A percentile compares a stretch with the other conserved stretches of the same genome.
Evolutionary conservation across 306 rosid species (phyloP).

Genomic region (Oxytropis ochrocephala): DNA sequence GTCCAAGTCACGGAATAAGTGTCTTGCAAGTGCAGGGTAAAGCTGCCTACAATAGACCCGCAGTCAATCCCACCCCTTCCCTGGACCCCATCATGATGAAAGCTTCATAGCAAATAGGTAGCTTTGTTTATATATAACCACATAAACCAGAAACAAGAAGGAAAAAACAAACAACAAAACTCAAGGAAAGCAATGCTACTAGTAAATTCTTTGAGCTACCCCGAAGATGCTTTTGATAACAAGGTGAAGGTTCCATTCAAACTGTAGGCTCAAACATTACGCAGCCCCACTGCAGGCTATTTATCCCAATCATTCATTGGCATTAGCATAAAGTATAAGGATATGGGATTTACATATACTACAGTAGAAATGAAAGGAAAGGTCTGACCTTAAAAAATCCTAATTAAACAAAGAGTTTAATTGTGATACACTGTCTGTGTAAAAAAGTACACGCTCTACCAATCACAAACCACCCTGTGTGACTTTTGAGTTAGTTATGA

Average conservation of each 20-base stretch:
- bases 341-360: background rate
- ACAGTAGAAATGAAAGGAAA: slow-evolving; percentile 14
- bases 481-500: too few relatives aligned
- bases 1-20: background rate
- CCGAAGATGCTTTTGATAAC: background rate
- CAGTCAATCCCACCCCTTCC: background rate
- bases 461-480: too few relatives aligned
- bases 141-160: background rate
- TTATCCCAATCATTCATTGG: background rate
- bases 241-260: background rate
- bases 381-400: background rate
- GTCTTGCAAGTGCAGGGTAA: background rate
- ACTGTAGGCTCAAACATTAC: background rate
- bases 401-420: too few relatives aligned
- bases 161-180: background rate
- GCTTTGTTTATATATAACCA: background rate
- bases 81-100: background rate
- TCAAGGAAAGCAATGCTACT: slow-evolving; percentile 1
- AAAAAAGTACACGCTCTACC: too few relatives aligned
- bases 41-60: background rate
- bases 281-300: background rate
- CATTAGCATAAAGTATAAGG: background rate
- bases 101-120: background rate
- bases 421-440: too few relatives aligned
- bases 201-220: slow-evolving; percentile 9